Conservation (phyloP, 345 rosid species). For the Raphanus sativus region DNA sequence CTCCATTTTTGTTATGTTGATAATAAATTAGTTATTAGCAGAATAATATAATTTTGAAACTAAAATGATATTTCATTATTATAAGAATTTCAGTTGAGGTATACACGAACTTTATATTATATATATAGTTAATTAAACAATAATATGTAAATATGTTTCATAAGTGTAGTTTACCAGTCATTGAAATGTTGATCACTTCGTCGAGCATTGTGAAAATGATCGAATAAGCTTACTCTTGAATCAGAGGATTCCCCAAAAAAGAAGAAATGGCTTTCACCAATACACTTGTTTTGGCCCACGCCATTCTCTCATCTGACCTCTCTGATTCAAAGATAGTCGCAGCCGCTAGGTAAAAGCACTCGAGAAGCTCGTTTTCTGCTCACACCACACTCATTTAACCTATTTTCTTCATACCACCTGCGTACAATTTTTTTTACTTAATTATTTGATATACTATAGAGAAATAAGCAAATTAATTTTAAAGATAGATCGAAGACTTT, state of each 20-base stretch:
- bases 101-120: not conserved
- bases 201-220: slow-evolving; percentile 42
- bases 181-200: slow-evolving; percentile 13
- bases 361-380: slow-evolving; percentile 48
- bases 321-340: slow-evolving; percentile 76
- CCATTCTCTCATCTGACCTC: slow-evolving; percentile 65
- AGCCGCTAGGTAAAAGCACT: slow-evolving; percentile 63
- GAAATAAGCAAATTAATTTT: not conserved
- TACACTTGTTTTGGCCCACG: slow-evolving; percentile 72
- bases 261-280: slow-evolving; percentile 50
- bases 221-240: slow-evolving; percentile 50
- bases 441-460: not conserved
- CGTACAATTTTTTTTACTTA: not conserved
- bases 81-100: not conserved
- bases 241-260: slow-evolving; percentile 39
- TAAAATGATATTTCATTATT: not conserved
- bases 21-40: not conserved
- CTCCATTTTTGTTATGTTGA: not conserved
- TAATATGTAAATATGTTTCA: not conserved
- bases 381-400: slow-evolving; percentile 50
- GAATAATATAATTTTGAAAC: not conserved
- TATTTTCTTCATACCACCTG: slow-evolving; percentile 71
- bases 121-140: not conserved
- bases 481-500: not conserved
- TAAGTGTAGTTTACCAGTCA: slow-evolving; percentile 16